Conservation (phyloP, 78 protist species). For the Emiliania huxleyi region DNA sequence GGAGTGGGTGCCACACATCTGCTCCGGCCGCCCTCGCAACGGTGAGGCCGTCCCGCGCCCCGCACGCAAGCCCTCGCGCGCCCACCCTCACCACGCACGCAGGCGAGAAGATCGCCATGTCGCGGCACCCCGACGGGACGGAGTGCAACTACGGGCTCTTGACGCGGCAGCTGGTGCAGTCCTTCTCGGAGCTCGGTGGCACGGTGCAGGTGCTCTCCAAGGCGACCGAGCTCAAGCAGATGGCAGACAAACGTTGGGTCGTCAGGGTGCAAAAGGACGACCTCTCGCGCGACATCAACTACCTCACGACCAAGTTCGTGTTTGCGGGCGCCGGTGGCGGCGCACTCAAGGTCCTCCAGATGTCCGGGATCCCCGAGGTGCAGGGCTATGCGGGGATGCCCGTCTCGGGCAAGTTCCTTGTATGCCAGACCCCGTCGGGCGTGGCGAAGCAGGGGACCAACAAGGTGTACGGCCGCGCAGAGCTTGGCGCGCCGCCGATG, state of each 20-base stretch:
- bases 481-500: too few relatives aligned
- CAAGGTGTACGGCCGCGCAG: too few relatives aligned
- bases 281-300: not conserved
- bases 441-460: conserved; percentile 3
- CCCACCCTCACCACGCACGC: too few relatives aligned
- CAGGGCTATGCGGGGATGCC: conserved; percentile 2
- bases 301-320: not conserved
- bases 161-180: conserved; percentile 1
- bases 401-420: not conserved
- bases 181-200: not conserved
- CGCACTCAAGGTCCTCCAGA: not conserved
- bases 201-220: not conserved
- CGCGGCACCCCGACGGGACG: conserved; percentile 11
- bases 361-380: conserved; percentile 11
- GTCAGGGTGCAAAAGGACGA: not conserved
- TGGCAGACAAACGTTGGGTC: not conserved
- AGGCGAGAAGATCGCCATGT: too few relatives aligned
- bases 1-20: too few relatives aligned
- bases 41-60: too few relatives aligned
- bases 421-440: not conserved
- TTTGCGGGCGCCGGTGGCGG: conserved; percentile 19
- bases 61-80: too few relatives aligned
- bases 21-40: too few relatives aligned
- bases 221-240: not conserved
- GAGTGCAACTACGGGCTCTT: conserved; percentile 7